These are phyloP conservation scores for Medicago truncatula DNA, from an alignment of 306 rosid genomes.

Conservation along the genomic window MtrunA17r5.0-ANR NC_053045.1:48579501-48580000, in stretches of 20 bases:
- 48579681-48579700: background rate
- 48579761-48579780: constrained; percentile 56
- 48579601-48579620: constrained; percentile 35
- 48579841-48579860: constrained; percentile 85
- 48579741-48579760: background rate
- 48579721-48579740: background rate
- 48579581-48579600: constrained; percentile 76
- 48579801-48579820: constrained; percentile 81
- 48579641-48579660: background rate
- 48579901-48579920: constrained; percentile 93
- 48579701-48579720: background rate
- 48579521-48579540: constrained; percentile 90
- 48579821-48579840: constrained; percentile 94
- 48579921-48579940: constrained; percentile 45
- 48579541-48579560: constrained; percentile 96
- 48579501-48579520: constrained; percentile 90
- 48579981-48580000: too few species aligned
- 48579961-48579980: too few species aligned
- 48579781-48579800: constrained; percentile 95
- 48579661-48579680: background rate
- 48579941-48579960: background rate
- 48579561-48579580: constrained; percentile 79
- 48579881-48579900: constrained; percentile 94
- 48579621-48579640: constrained; percentile 25
- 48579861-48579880: constrained; percentile 81